A percentile compares a stretch with the other conserved stretches of the same genome.
These are phyloP conservation scores for Colletotrichum falcatum DNA, from an alignment of 2,329 filamentous ascomycete genomes.

Conservation along the genomic window DNA sequence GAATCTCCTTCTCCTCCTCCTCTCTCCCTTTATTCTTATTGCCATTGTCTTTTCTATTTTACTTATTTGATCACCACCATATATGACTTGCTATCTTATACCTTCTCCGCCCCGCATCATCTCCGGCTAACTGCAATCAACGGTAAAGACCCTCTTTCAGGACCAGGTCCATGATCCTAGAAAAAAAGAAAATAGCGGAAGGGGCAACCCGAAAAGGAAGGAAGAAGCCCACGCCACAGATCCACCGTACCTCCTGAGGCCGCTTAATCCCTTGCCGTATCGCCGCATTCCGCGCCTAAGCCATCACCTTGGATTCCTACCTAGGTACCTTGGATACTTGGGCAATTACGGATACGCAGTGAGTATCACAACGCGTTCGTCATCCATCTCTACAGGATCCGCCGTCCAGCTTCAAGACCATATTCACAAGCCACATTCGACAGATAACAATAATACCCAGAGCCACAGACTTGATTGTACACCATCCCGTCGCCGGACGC, in stretches of 20 bases:
- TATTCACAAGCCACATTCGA: neutral
- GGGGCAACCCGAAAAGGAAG: conserved; percentile 17
- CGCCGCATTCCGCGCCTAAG: conserved; percentile 6
- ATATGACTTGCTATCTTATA: neutral
- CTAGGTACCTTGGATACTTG: no score
- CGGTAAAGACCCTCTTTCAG: conserved; percentile 34
- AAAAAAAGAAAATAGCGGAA: conserved; percentile 4
- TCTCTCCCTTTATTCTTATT: neutral
- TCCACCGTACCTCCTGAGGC: conserved; percentile 9
- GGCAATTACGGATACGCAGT: no score
- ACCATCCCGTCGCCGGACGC: conserved; percentile 11
- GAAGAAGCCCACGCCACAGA: no score
- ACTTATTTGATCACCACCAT: neutral
- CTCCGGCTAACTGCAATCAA: conserved; percentile 36
- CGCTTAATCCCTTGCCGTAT: neutral
- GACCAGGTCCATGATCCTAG: conserved; percentile 22
- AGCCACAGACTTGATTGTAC: neutral
- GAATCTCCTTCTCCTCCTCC: neutral
- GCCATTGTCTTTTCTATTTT: neutral
- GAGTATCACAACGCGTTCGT: neutral
- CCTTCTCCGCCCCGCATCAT: conserved; percentile 31
- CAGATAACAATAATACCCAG: neutral
- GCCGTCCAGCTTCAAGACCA: neutral
- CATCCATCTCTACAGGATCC: neutral
- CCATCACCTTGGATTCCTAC: neutral